phyloP scores from a whole-genome alignment of 345 rosid genomes.

The Trapa incisa region DNA sequence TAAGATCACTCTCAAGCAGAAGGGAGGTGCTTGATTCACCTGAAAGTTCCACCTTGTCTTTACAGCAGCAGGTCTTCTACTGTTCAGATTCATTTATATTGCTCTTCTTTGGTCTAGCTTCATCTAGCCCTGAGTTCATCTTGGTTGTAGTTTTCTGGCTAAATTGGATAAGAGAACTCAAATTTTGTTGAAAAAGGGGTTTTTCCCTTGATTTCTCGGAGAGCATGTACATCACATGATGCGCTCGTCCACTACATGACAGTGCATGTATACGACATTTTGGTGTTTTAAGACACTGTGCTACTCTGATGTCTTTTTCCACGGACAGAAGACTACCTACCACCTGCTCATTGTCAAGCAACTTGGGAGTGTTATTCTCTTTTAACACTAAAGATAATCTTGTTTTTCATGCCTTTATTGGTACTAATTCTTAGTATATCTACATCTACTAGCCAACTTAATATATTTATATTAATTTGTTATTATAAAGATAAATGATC shows the following conservation, averaged over 20 bases:
- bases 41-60: not conserved
- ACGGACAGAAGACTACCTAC: too few species aligned
- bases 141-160: not conserved
- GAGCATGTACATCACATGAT: not conserved
- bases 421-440: too few species aligned
- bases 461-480: too few species aligned
- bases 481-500: too few species aligned
- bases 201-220: not conserved
- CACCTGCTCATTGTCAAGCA: too few species aligned
- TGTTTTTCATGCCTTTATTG: too few species aligned
- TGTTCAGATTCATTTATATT: not conserved
- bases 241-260: not conserved
- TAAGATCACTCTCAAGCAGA: slow-evolving; percentile 71
- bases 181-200: slow-evolving; percentile 3
- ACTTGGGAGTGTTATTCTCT: too few species aligned
- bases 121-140: not conserved
- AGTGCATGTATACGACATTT: not conserved
- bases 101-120: slow-evolving; percentile 1
- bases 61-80: not conserved
- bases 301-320: not conserved
- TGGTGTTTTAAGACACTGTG: not conserved
- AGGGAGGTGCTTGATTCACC: slow-evolving; percentile 39
- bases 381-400: too few species aligned
- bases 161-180: not conserved
- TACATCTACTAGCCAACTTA: too few species aligned